These are phyloP conservation scores for Sodiomyces alkalinus DNA, from an alignment of 2,329 filamentous ascomycete genomes.

Conservation along the genomic window DNA sequence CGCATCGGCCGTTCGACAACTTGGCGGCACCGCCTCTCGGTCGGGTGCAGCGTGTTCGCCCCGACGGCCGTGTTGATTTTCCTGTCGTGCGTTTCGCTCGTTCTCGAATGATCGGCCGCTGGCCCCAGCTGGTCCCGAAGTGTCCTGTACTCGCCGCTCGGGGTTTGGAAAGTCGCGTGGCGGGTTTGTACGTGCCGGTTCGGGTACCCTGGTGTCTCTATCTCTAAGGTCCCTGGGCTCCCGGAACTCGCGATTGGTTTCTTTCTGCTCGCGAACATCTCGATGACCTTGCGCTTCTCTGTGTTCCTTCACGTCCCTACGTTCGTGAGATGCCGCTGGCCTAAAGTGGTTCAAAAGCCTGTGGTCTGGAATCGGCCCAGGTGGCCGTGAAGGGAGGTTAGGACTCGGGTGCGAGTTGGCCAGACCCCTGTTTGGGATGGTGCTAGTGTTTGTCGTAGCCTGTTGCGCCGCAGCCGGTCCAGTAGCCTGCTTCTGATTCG, in stretches of 20 bases:
- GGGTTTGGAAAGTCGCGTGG: no score
- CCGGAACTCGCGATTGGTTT: slow-evolving; percentile 22
- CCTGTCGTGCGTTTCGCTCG: slow-evolving; percentile 19
- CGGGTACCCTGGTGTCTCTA: slow-evolving; percentile 17
- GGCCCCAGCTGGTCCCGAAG: slow-evolving; percentile 19
- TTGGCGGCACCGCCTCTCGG: no score
- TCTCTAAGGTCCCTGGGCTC: slow-evolving; percentile 18
- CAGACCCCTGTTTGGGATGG: slow-evolving; percentile 2
- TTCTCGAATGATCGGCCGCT: slow-evolving; percentile 21
- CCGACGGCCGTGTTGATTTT: no score
- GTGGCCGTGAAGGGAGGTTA: slow-evolving; percentile 40
- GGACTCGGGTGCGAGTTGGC: slow-evolving; percentile 13
- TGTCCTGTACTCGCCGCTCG: no score
- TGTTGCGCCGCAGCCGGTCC: no score
- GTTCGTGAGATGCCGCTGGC: slow-evolving; percentile 7
- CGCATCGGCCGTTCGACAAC: slow-evolving; percentile 12
- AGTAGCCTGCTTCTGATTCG: no score
- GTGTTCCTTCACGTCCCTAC: slow-evolving; percentile 11
- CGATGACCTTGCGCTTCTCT: slow-evolving; percentile 19
- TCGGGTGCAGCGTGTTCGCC: no score
- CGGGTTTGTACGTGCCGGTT: slow-evolving; percentile 13
- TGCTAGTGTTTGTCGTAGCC: slow-evolving; percentile 17
- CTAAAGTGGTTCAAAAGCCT: slow-evolving; percentile 28
- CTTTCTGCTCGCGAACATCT: slow-evolving; percentile 21
- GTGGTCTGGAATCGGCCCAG: slow-evolving; percentile 37